A percentile compares a stretch with the other conserved stretches of the same genome.
Evolutionary conservation across 2,329 filamentous ascomycete genomes (phyloP).

Genomic region (Rhinocladiella similis): DNA sequence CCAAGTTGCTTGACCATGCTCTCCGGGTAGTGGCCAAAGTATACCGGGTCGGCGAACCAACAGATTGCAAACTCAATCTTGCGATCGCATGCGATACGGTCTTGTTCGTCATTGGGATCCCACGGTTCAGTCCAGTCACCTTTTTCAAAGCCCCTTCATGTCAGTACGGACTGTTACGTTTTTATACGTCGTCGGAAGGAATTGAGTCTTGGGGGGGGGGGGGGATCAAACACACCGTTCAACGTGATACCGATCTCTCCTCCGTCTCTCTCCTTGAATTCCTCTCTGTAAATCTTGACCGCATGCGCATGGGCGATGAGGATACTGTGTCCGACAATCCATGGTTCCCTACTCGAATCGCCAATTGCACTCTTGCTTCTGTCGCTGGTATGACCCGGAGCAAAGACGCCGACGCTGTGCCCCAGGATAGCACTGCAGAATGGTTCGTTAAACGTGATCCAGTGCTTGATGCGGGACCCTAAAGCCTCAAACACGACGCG

Average conservation of each 20-base stretch:
- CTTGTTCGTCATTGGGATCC: constrained; percentile 72
- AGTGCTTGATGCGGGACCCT: constrained; percentile 74
- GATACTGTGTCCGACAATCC: constrained; percentile 79
- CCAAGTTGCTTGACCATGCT: constrained; percentile 82
- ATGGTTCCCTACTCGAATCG: constrained; percentile 74
- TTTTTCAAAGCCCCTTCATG: constrained; percentile 30
- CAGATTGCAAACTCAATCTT: constrained; percentile 85
- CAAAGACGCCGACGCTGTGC: constrained; percentile 75
- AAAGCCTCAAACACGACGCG: constrained; percentile 73
- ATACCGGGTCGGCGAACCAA: constrained; percentile 88
- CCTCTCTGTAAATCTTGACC: constrained; percentile 78
- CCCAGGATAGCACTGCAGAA: constrained; percentile 82
- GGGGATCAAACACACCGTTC: constrained; percentile 58
- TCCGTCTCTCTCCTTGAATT: constrained; percentile 71
- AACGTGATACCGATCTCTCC: constrained; percentile 86
- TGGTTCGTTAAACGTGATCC: constrained; percentile 90
- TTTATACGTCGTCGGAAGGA: not conserved
- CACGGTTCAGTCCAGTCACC: constrained; percentile 80
- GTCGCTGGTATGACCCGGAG: constrained; percentile 79
- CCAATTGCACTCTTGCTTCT: constrained; percentile 68
- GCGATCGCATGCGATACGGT: constrained; percentile 73
- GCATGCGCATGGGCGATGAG: constrained; percentile 77
- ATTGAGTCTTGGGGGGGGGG: not conserved
- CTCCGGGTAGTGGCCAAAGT: constrained; percentile 79
- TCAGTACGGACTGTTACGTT: too few relatives aligned